Evolutionary conservation across 345 rosid species (phyloP), one percentile per base, ranked within the genome.

Genomic region (Murraya paniculata): DNA sequence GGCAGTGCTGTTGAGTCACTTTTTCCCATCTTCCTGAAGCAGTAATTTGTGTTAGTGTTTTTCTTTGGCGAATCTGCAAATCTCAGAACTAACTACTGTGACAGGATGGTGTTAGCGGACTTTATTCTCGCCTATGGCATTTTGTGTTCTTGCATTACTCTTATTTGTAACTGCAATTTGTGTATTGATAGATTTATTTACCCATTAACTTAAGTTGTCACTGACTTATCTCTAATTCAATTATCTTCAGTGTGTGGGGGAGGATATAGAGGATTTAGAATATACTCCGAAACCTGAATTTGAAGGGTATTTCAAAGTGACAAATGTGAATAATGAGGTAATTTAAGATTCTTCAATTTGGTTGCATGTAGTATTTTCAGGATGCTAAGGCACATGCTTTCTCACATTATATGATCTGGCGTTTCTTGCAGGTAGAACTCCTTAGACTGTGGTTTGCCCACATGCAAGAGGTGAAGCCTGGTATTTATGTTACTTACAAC

Each of bases 211-310:
- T 71, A 66, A 66, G 35, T 19, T 76, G 45, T 58, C 45, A 58
- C 48, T 19, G 19, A 30, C 59, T 18, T 27, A 24, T 39, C 7
- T 60, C 35, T 68, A 68, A 71, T 85, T 72, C 74, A 39, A 72
- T 77, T 83, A 22, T 79, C 59, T 76, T 76, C 82, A 93, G 98
- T 95, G 94, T 83, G 97, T 95, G 27, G 99, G 99, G 68, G 91
- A 93, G 84, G 98, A 93, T 77, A 86, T 95, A 78, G 98, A 91
- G 75, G 93, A 94, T 87, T 76, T 95, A 80, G 99, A 95, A 84
- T 95, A 95, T 80, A 91, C 98, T 77, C 99, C 99, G 71, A 95
- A 95, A 80, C 97, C 97, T 75, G 99, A 95, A 86, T 95, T 86
- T 87, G 97, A 95, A 89, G 98, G 99, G 41, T 78, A 18, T 83